Base-by-base conservation (phyloP, 345 rosid genomes). In the Psidium guajava region DNA sequence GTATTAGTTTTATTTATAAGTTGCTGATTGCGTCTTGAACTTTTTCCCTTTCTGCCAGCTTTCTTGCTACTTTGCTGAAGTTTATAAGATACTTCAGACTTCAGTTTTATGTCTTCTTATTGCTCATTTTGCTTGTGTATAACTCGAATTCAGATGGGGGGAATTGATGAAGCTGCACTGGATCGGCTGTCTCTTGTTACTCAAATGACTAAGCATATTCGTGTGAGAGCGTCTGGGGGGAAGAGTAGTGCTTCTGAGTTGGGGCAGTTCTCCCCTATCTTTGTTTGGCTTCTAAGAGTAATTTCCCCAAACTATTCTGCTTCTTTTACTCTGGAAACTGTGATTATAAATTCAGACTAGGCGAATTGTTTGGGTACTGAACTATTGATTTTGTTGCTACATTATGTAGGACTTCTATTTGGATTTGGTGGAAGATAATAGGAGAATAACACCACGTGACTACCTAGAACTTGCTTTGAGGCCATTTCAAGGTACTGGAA, bases 221-320 rank as follows among this genome's bases (percentile, higher is more conserved):
- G 98, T 69, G 97, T 98, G 8, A 95, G 95, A 90, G 98, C 99
- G 64, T 92, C 97, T 85, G 95, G 95, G 61, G 98, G 98, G 89
- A 93, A 89, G 55, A 92, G 86, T 84, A 87, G 94, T 58, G 95
- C 95, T 81, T 94, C 99, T 85, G 99, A 96, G 87, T 87, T 96
- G 86, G 99, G 98, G 52, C 98, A 93, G 64, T 98, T 96, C 89
- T 94, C 99, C 54, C 99, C 99, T 54, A 94, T 98, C 61, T 98
- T 98, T 92, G 96, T 98, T 88, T 98, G 99, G 99, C 98, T 98
- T 74, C 89, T 98, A 81, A 93, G 99, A 93, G 99, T 98, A 93
- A 86, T 84, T 85, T 28, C 81, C 87, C 85, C 11, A 28, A n/a
- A 57, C 47, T 22, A 9, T 6, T n/a, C 57, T 42, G 42, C 52